phyloP scores from a whole-genome alignment of 495 filamentous ascomycete genomes.

The Saxispiralis lemnorum region DNA sequence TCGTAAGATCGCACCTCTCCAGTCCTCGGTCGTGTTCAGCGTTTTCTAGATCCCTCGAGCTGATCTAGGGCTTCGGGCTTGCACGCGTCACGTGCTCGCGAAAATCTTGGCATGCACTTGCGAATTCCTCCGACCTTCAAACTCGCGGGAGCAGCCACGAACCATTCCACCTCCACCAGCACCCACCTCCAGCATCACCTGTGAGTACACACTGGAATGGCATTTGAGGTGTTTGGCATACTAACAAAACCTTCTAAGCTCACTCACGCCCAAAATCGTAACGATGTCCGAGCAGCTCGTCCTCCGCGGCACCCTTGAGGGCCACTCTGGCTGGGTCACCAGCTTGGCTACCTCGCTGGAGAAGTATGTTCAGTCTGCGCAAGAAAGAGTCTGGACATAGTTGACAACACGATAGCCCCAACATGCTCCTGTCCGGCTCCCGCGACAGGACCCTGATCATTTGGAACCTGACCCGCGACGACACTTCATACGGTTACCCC shows the following conservation, averaged over 20 bases:
- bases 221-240: too few species aligned
- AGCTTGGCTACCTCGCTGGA: conserved; percentile 93
- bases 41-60: too few species aligned
- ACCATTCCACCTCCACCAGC: background rate
- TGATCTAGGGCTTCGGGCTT: too few species aligned
- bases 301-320: conserved; percentile 93
- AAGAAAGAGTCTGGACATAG: background rate
- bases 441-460: conserved; percentile 99
- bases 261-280: background rate
- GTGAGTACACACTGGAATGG: too few species aligned
- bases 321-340: conserved; percentile 74
- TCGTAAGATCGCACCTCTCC: too few species aligned
- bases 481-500: conserved; percentile 91
- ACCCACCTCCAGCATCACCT: background rate
- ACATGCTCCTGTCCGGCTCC: conserved; percentile 96
- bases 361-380: conserved; percentile 47
- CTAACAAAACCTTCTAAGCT: background rate
- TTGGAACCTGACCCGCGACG: conserved; percentile 99
- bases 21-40: too few species aligned
- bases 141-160: background rate
- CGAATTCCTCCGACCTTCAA: too few species aligned
- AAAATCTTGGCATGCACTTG: too few species aligned
- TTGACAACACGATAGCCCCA: conserved; percentile 48
- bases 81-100: too few species aligned
- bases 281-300: conserved; percentile 60